These are phyloP conservation scores for Dactylellina drechsleri DNA, from an alignment of 2,329 filamentous ascomycete genomes.

Conservation along the genomic window DNA sequence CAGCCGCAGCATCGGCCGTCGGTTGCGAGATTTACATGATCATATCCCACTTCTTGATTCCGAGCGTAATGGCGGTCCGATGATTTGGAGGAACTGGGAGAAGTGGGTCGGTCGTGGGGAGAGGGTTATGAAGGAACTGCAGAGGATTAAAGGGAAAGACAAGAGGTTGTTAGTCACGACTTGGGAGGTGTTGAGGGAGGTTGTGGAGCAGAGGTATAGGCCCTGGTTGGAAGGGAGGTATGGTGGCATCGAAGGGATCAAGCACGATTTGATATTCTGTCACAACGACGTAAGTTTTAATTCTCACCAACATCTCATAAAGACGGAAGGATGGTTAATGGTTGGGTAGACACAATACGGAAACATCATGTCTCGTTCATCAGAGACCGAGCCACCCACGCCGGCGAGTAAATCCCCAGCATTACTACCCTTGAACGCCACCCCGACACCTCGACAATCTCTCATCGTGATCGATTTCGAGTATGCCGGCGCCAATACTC, in stretches of 20 bases:
- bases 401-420: slow-evolving; percentile 45
- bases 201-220: slow-evolving; percentile 78
- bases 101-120: slow-evolving; percentile 79
- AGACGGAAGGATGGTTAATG: slow-evolving; percentile 51
- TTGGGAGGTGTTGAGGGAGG: slow-evolving; percentile 79
- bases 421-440: slow-evolving; percentile 65
- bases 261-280: slow-evolving; percentile 85
- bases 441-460: slow-evolving; percentile 59
- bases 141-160: slow-evolving; percentile 68
- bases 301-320: neutral
- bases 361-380: slow-evolving; percentile 81
- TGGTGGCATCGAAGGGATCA: slow-evolving; percentile 73
- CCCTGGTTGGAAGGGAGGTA: slow-evolving; percentile 73
- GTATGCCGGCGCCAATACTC: slow-evolving; percentile 88
- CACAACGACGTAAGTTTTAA: slow-evolving; percentile 82
- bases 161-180: slow-evolving; percentile 82
- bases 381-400: slow-evolving; percentile 42
- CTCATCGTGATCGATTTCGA: slow-evolving; percentile 95
- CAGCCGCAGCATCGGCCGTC: slow-evolving; percentile 92
- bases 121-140: slow-evolving; percentile 62
- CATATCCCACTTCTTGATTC: slow-evolving; percentile 84
- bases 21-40: slow-evolving; percentile 94
- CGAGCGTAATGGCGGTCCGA: slow-evolving; percentile 81
- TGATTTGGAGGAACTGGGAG: slow-evolving; percentile 93
- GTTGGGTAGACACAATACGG: slow-evolving; percentile 86